A percentile compares a stretch with the other conserved stretches of the same genome.
These are phyloP conservation scores for Malus domestica DNA, from an alignment of 306 rosid species.

Conservation along the genomic window DNA sequence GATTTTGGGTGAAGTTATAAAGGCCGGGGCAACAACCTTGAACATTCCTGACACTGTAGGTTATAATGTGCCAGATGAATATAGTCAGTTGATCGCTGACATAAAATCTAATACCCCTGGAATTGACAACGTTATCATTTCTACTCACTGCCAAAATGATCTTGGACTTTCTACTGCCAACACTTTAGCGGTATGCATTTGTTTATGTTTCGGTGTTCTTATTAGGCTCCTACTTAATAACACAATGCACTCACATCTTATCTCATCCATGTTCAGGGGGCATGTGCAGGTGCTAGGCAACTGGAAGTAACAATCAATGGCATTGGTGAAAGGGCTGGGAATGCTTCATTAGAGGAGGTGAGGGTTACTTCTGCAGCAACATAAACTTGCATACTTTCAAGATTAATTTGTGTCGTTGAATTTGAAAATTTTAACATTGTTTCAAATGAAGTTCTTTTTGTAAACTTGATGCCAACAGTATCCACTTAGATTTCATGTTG, in stretches of 20 bases:
- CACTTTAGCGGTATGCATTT: slow-evolving; percentile 57
- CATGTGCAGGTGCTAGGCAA: slow-evolving; percentile 89
- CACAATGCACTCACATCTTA: background rate
- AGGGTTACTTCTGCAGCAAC: slow-evolving; percentile 13
- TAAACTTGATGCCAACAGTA: background rate
- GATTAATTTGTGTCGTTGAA: background rate
- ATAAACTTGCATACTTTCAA: background rate
- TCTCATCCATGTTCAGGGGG: slow-evolving; percentile 65
- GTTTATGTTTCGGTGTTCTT: background rate
- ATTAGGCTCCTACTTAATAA: background rate
- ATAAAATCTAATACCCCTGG: slow-evolving; percentile 88
- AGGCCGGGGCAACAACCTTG: slow-evolving; percentile 94
- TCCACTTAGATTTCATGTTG: background rate
- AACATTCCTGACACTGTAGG: slow-evolving; percentile 99
- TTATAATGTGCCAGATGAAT: slow-evolving; percentile 57
- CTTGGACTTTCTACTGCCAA: slow-evolving; percentile 94
- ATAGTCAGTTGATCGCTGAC: slow-evolving; percentile 75
- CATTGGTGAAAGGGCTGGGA: slow-evolving; percentile 99
- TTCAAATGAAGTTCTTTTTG: background rate
- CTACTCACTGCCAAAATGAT: slow-evolving; percentile 99
- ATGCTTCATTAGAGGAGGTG: slow-evolving; percentile 96
- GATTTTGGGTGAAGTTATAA: slow-evolving; percentile 84
- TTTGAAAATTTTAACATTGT: background rate
- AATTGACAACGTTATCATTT: slow-evolving; percentile 70
- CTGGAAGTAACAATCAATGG: slow-evolving; percentile 96